Conservation (phyloP, 2,329 filamentous ascomycete species). For the Paecilomyces dactylethromorphus region DNA sequence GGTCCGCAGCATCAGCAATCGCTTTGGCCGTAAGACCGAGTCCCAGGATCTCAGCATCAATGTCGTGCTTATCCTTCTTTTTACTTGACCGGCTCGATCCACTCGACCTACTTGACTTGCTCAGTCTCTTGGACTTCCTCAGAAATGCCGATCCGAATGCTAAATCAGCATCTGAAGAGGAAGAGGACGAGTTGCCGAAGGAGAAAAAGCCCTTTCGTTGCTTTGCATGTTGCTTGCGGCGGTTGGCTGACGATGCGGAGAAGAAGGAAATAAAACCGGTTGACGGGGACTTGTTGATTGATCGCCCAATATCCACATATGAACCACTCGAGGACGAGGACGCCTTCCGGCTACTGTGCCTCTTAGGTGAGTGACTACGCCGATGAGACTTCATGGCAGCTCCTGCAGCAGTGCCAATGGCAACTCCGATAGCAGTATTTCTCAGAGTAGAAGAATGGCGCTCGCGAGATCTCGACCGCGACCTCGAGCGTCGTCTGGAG, state of each 20-base stretch:
- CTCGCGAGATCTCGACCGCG: slow-evolving; percentile 35
- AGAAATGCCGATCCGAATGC: slow-evolving; percentile 58
- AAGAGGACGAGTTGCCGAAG: slow-evolving; percentile 59
- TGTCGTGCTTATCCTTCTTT: slow-evolving; percentile 23
- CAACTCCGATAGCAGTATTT: slow-evolving; percentile 32
- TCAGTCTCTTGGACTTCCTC: slow-evolving; percentile 14
- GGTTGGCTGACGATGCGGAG: slow-evolving; percentile 55
- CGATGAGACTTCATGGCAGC: slow-evolving; percentile 6
- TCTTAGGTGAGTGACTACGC: slow-evolving; percentile 22
- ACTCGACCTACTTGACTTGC: slow-evolving; percentile 5
- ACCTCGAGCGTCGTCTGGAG: slow-evolving; percentile 28
- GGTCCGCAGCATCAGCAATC: slow-evolving; percentile 26
- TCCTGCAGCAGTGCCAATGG: slow-evolving; percentile 21
- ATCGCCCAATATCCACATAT: slow-evolving; percentile 53
- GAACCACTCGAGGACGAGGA: slow-evolving; percentile 54
- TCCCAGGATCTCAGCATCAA: slow-evolving; percentile 42
- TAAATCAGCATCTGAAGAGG: slow-evolving; percentile 61
- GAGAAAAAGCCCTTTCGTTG: slow-evolving; percentile 48
- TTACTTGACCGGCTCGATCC: slow-evolving; percentile 27
- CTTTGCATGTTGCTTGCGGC: slow-evolving; percentile 43
- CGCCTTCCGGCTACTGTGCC: slow-evolving; percentile 22
- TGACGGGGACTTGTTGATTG: not conserved
- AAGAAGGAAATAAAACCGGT: not conserved
- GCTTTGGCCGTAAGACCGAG: slow-evolving; percentile 43
- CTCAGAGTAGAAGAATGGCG: slow-evolving; percentile 22